phyloP scores from a whole-genome alignment of 306 rosid genomes.

The Carpinus viminea region DNA sequence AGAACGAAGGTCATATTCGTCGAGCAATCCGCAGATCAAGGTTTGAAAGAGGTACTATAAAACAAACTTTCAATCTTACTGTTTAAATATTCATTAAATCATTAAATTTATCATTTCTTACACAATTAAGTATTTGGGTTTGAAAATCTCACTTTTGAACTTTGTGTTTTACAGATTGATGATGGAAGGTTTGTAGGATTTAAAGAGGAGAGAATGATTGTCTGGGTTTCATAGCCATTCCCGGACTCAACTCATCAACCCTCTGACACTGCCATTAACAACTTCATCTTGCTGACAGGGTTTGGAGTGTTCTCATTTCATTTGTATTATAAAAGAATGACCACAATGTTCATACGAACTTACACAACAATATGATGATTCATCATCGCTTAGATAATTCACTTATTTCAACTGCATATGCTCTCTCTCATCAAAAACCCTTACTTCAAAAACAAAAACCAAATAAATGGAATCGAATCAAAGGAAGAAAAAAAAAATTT shows the following conservation, averaged over 20 bases:
- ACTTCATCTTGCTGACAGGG: constrained; percentile 7
- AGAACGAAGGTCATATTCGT: constrained; percentile 55
- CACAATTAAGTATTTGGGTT: too few species aligned
- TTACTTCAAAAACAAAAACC: neutral
- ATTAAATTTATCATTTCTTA: too few species aligned
- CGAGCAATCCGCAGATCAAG: constrained; percentile 67
- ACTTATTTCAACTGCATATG: too few species aligned
- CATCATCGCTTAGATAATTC: too few species aligned
- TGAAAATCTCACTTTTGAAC: too few species aligned
- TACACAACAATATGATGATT: too few species aligned
- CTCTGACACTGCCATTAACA: constrained; percentile 13
- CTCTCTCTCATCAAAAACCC: neutral
- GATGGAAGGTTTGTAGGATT: constrained; percentile 13
- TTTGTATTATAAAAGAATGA: neutral
- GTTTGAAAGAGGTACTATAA: constrained; percentile 68
- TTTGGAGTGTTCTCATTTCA: neutral
- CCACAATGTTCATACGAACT: neutral
- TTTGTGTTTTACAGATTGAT: constrained; percentile 40
- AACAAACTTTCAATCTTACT: neutral
- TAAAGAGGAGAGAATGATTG: constrained; percentile 24
- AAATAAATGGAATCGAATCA: neutral
- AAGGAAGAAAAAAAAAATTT: too few species aligned
- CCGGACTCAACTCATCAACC: constrained; percentile 5
- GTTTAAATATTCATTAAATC: too few species aligned
- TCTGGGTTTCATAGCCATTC: constrained; percentile 16